Percentiles rank a stretch among this genome's conserved stretches.
Evolutionary conservation across 2,329 filamentous ascomycete species (phyloP).

Genomic region (Aspergillus sp.): DNA sequence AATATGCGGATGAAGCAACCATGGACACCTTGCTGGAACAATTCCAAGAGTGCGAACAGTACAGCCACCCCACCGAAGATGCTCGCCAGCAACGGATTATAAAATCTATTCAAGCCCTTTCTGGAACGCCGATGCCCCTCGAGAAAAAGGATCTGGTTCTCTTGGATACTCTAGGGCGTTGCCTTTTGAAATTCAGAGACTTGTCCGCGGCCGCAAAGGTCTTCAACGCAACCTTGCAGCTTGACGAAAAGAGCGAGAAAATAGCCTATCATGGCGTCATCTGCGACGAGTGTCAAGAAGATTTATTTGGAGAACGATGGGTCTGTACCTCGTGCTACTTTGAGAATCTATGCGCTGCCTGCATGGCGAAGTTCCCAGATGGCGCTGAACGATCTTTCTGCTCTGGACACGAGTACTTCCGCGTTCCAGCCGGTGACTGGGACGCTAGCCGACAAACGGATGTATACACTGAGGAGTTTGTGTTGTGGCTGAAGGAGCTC

Average conservation of each 20-base stretch:
- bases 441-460: not conserved
- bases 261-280: too few species aligned
- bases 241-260: not conserved
- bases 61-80: not conserved
- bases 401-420: not conserved
- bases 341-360: not conserved
- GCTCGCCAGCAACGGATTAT: not conserved
- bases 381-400: not conserved
- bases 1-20: not conserved
- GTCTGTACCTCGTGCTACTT: not conserved
- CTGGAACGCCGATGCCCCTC: not conserved
- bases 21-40: not conserved
- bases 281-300: not conserved
- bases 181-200: not conserved
- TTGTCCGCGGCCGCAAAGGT: not conserved
- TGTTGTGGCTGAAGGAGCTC: not conserved
- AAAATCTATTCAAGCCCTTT: not conserved
- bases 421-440: not conserved
- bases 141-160: not conserved
- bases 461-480: not conserved
- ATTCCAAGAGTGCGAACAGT: not conserved
- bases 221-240: not conserved
- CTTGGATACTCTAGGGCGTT: not conserved
- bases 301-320: not conserved
- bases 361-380: not conserved